These are phyloP conservation scores for Pisolithus microcarpus DNA, from an alignment of 768 basidiomycete species.

Conservation along the genomic window DNA sequence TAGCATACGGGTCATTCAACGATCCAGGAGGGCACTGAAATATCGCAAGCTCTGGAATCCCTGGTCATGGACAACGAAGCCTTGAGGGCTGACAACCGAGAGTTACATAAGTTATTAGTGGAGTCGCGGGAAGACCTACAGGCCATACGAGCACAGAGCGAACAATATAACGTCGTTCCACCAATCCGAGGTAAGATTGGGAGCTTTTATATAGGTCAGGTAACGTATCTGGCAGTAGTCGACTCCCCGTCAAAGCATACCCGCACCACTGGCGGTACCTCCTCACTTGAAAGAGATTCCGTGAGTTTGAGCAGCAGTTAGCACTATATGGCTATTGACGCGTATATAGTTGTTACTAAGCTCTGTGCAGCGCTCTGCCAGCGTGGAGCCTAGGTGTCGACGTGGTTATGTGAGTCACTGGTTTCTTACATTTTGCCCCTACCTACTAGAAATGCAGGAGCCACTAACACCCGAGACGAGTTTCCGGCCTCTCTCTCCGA, in stretches of 20 bases:
- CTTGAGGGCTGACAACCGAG: conserved; percentile 73
- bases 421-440: neutral
- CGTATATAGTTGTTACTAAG: conserved; percentile 18
- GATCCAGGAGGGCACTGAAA: conserved; percentile 45
- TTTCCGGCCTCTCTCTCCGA: conserved; percentile 36
- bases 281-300: conserved; percentile 37
- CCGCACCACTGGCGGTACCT: conserved; percentile 38
- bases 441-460: conserved; percentile 25
- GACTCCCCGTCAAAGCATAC: conserved; percentile 33
- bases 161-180: conserved; percentile 55
- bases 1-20: conserved; percentile 35
- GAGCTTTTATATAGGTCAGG: neutral
- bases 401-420: conserved; percentile 28
- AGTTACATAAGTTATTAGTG: conserved; percentile 64
- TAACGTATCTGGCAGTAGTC: conserved; percentile 14
- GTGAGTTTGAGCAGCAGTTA: conserved; percentile 31
- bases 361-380: conserved; percentile 26
- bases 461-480: conserved; percentile 42
- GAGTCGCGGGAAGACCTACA: conserved; percentile 76
- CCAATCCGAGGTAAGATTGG: conserved; percentile 36
- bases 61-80: conserved; percentile 81
- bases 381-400: conserved; percentile 28
- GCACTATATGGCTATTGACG: conserved; percentile 21
- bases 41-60: conserved; percentile 69
- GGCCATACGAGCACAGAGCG: conserved; percentile 62